These are phyloP conservation scores for Chaetomium sp. DNA, from an alignment of 2,329 filamentous ascomycete species.

Conservation along the genomic window DNA sequence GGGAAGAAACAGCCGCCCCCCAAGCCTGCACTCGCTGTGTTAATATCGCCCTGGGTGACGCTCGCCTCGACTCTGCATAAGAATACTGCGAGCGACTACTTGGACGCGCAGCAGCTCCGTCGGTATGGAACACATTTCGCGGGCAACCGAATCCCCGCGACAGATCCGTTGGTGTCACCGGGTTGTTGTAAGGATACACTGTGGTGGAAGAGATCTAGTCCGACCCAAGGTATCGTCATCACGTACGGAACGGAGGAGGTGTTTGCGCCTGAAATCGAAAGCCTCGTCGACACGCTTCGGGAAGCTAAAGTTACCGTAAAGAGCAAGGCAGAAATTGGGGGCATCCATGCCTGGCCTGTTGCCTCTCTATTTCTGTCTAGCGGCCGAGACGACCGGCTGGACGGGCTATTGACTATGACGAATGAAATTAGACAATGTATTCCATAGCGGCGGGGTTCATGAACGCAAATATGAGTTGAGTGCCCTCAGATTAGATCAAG, in stretches of 20 bases:
- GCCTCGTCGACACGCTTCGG: slow-evolving; percentile 58
- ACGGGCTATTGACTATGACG: slow-evolving; percentile 40
- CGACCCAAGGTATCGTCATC: slow-evolving; percentile 67
- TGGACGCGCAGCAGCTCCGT: slow-evolving; percentile 67
- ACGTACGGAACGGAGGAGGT: slow-evolving; percentile 78
- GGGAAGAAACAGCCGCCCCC: background rate
- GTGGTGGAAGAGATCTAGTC: slow-evolving; percentile 69
- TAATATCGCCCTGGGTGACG: slow-evolving; percentile 82
- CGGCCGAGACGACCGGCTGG: slow-evolving; percentile 48
- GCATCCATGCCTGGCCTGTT: slow-evolving; percentile 83
- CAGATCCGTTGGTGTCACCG: slow-evolving; percentile 67
- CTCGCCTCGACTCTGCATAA: slow-evolving; percentile 68
- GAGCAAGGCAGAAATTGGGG: slow-evolving; percentile 62
- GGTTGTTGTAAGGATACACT: slow-evolving; percentile 66
- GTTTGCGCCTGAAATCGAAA: slow-evolving; percentile 69
- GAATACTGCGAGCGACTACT: slow-evolving; percentile 73
- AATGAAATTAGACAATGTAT: slow-evolving; percentile 42
- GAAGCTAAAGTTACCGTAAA: slow-evolving; percentile 57
- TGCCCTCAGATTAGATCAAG: slow-evolving; percentile 68
- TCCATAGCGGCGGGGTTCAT: slow-evolving; percentile 10
- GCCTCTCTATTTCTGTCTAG: slow-evolving; percentile 61
- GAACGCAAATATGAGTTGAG: background rate
- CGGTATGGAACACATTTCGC: slow-evolving; percentile 72
- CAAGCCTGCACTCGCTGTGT: slow-evolving; percentile 55
- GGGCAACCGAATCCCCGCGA: slow-evolving; percentile 49